Base-by-base conservation (phyloP, 306 rosid species). In the Urtica urens region DNA sequence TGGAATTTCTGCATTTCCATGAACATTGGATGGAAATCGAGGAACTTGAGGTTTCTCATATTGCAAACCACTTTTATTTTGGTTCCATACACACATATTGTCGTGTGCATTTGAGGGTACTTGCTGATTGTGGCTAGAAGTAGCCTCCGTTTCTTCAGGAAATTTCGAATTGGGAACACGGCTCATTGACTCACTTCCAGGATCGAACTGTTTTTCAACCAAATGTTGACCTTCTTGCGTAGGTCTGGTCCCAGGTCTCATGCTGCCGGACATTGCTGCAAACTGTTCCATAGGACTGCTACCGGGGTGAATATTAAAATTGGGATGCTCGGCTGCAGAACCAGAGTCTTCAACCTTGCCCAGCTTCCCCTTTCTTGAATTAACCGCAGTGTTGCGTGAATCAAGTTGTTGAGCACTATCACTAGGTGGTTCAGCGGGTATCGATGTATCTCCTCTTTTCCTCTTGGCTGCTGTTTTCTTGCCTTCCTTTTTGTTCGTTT, bases 391-490 rank as follows among this genome's bases (percentile, higher is more conserved):
- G 28, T 60, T 82, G 15, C 81, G 78, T n/a, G 78, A 23, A 61
- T 85, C 95, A 57, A 68, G 73, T 62, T 69, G 80, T 51, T 82
- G 74, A 66, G 83, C 49, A 51, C 66, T 70, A 34, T 77, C 96
- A 72, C 26, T 72, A 43, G 76, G 72, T 34, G 63, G 77, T 59
- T 92, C 93, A 55, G 64, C 52, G 16, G 81, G 68, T 45, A 78
- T 58, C 10, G 96, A 70, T 31, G 86, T 46, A 46, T 86, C 96
- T 48, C 78, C 96, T 69, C 95, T 82, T 80, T 92, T 86, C 61
- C 99, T 78, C 72, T 92, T 92, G 29, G 85, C 51, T 15, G 70
- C 16, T 26, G 73, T 63, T 66, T 79, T 82, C 68, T 78, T 92
- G 53, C 86, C 78, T 59, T 78, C 96, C 69, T 67, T 92, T 46